Evolutionary conservation across 73 alveolate species (phyloP), one percentile per base, ranked within the genome.

Genomic region (Paramecium biaurelia): DNA sequence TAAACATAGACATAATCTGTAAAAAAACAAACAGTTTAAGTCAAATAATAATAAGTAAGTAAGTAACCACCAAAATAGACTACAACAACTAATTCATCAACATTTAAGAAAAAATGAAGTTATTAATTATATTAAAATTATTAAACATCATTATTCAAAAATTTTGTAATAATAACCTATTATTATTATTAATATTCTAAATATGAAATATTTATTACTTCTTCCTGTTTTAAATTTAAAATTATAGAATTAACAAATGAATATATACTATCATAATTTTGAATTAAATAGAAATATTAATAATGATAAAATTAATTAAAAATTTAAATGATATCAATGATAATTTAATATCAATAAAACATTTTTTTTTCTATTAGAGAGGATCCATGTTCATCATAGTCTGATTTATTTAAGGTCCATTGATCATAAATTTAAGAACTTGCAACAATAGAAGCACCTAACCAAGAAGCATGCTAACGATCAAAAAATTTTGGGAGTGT

Each of bases 381-480:
- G 28, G 94, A 57, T 14, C 94, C 94, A 47, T 89, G 94, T 32
- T 89, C 94, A n/a, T 89, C 94, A 89, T 89, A 89, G 28, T 89
- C 94, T 70, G 85, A 45, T 82, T 89, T 89, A 89, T 84, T 70
- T 67, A 89, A 58, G 9, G 87, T 34, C 84, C 85, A 42, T 23
- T 89, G 57, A 23, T 89, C 94, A 47, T 58, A 89, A 14, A 58
- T 70, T 45, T 57, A 34, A 41, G 87, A 70, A n/a, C 92, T 70
- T 57, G 92, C 90, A 21, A 89, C 90, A 10, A 89, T 70, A 1
- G 94, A 89, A 41, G 84, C 94, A 1, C 94, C 94, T 57, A 89
- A 35, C 94, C 94, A 89, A 14, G 94, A 70, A 2, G 94, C 67
- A 70, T 89, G 90, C 28, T 76, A 76, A 38, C 89, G 67, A 70